Percentiles rank a stretch among this genome's conserved stretches.
Evolutionary conservation across 2,329 filamentous ascomycete species (phyloP).

Genomic region (Fusarium kyushuense): DNA sequence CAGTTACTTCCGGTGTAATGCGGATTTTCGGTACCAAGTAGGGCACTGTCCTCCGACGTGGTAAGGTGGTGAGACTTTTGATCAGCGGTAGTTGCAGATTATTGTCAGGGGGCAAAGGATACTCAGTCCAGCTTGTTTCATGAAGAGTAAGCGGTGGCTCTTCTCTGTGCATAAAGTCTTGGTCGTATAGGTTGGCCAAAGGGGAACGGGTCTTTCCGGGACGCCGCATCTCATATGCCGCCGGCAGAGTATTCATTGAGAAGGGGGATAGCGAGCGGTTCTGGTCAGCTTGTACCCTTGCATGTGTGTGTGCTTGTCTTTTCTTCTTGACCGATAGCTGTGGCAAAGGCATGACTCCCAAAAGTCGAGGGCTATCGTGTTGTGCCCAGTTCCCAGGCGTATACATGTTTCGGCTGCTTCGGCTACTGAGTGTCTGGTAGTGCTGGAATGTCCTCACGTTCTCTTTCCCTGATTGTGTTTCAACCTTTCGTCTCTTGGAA

Average conservation of each 20-base stretch:
- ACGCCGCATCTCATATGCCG: constrained; percentile 20
- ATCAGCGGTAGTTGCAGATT: neutral
- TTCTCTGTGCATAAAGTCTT: constrained; percentile 1
- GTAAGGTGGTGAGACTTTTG: neutral
- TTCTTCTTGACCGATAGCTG: constrained; percentile 39
- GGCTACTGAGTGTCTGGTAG: neutral
- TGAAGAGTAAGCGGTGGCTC: neutral
- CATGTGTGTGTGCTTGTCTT: constrained; percentile 20
- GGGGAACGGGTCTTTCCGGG: constrained; percentile 34
- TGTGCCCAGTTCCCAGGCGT: constrained; percentile 23
- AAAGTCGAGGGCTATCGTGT: constrained; percentile 22
- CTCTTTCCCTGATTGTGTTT: constrained; percentile 37
- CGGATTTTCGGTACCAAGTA: constrained; percentile 59
- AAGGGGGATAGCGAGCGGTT: neutral
- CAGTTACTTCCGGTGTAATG: constrained; percentile 58
- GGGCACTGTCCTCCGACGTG: constrained; percentile 3
- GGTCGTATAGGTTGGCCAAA: constrained; percentile 37
- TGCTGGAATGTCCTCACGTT: constrained; percentile 19
- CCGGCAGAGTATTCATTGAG: constrained; percentile 24
- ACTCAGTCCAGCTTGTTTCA: constrained; percentile 1
- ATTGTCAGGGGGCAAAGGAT: neutral
- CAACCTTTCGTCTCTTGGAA: constrained; percentile 51
- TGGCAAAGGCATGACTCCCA: constrained; percentile 10
- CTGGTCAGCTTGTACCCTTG: neutral
- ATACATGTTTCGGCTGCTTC: constrained; percentile 3